A percentile compares a stretch with the other conserved stretches of the same genome.
Conservation (phyloP, 345 rosid genomes). For the Kernera saxatilis region DNA sequence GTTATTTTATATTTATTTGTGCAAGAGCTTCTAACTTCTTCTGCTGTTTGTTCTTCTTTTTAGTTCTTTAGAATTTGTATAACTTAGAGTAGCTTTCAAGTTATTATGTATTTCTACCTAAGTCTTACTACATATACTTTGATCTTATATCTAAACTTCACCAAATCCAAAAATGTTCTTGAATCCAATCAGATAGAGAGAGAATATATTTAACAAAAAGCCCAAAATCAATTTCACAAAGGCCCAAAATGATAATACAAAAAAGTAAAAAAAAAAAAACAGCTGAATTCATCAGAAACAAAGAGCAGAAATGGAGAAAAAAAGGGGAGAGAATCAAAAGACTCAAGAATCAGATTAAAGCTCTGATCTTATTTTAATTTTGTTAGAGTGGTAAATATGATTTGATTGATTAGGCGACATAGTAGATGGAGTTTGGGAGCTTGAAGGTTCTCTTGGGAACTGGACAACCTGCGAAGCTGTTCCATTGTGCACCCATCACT, state of each 20-base stretch:
- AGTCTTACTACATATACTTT: neutral
- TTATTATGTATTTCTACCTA: constrained; percentile 7
- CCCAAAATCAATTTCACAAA: constrained; percentile 22
- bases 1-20: neutral
- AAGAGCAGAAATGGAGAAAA: neutral
- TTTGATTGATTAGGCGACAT: constrained; percentile 32
- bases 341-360: constrained; percentile 19
- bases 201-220: neutral
- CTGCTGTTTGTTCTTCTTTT: neutral
- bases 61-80: constrained; percentile 19
- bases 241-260: constrained; percentile 17
- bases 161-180: constrained; percentile 6
- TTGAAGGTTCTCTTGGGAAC: constrained; percentile 69
- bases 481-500: constrained; percentile 73
- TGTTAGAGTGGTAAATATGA: neutral
- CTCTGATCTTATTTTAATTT: constrained; percentile 22
- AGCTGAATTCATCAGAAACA: neutral
- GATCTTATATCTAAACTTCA: neutral
- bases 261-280: neutral
- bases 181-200: neutral
- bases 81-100: constrained; percentile 30
- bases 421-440: constrained; percentile 82
- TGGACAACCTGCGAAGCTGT: constrained; percentile 68
- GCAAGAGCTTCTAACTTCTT: constrained; percentile 19
- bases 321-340: neutral